A percentile compares a stretch with the other conserved stretches of the same genome.
phyloP scores from a whole-genome alignment of 495 filamentous ascomycete species.

The Xylaria palmicola region DNA sequence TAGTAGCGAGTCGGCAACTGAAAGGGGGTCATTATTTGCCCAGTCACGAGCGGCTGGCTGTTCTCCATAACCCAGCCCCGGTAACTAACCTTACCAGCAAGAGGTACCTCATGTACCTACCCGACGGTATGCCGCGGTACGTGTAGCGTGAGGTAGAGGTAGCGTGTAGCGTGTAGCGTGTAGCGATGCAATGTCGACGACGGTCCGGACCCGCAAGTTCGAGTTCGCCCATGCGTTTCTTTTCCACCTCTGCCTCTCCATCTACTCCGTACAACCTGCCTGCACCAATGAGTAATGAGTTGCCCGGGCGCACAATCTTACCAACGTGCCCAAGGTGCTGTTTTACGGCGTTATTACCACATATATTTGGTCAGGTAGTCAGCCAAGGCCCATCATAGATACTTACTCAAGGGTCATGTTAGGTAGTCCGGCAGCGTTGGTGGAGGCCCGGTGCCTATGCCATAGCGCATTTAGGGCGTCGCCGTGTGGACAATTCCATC shows the following conservation, averaged over 20 bases:
- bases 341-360: background rate
- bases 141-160: no score
- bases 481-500: slow-evolving; percentile 7
- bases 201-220: background rate
- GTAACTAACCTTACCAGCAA: no score
- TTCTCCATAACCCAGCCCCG: no score
- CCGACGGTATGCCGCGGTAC: no score
- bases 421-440: background rate
- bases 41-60: no score
- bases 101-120: background rate
- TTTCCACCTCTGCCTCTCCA: no score
- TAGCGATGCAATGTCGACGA: background rate
- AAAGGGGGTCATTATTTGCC: background rate
- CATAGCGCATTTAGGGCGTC: background rate
- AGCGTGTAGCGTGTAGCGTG: no score
- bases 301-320: no score
- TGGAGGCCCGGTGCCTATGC: slow-evolving; percentile 5
- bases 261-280: no score
- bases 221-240: background rate
- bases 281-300: no score
- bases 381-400: background rate
- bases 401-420: background rate
- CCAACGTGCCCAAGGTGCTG: no score
- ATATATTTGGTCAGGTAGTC: background rate
- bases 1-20: background rate